Evolutionary conservation across 495 filamentous ascomycete species (phyloP).

Genomic region (Friedmanniomyces simplex): DNA sequence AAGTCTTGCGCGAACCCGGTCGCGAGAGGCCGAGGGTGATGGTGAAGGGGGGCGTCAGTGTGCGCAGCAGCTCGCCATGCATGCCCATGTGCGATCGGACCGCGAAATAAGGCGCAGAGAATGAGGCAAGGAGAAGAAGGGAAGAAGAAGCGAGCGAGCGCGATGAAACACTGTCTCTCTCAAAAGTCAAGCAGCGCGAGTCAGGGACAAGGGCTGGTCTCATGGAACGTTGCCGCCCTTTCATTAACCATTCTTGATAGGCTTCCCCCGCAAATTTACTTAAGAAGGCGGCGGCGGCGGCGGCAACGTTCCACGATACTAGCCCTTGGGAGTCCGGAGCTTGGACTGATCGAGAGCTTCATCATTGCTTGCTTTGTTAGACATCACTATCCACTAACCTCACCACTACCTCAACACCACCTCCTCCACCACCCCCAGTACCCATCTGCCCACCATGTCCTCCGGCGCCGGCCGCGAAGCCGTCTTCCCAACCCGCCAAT

Average conservation of each 20-base stretch:
- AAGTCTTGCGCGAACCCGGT: conserved; percentile 7
- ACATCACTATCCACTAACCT: background rate
- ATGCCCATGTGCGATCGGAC: conserved; percentile 35
- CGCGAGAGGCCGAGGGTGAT: conserved; percentile 14
- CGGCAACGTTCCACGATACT: too few relatives aligned
- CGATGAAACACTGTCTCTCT: too few relatives aligned
- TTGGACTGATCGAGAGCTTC: background rate
- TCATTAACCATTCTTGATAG: too few relatives aligned
- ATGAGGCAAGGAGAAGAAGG: too few relatives aligned
- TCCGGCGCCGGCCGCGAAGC: conserved; percentile 57
- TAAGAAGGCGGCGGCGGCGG: too few relatives aligned
- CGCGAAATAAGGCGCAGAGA: background rate
- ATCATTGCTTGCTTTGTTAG: background rate
- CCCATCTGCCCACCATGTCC: conserved; percentile 4
- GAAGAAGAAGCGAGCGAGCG: too few relatives aligned
- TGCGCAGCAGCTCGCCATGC: conserved; percentile 53
- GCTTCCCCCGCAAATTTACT: too few relatives aligned
- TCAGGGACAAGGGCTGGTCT: too few relatives aligned
- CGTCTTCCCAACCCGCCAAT: conserved; percentile 97
- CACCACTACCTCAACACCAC: background rate
- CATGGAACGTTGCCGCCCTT: too few relatives aligned
- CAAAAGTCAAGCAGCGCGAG: too few relatives aligned
- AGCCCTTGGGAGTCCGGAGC: too few relatives aligned
- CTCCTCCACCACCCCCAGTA: conserved; percentile 15
- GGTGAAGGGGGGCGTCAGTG: conserved; percentile 32